Conservation (phyloP, 352 stramenopile genomes). For the Globisporangium apiculatum region DNA sequence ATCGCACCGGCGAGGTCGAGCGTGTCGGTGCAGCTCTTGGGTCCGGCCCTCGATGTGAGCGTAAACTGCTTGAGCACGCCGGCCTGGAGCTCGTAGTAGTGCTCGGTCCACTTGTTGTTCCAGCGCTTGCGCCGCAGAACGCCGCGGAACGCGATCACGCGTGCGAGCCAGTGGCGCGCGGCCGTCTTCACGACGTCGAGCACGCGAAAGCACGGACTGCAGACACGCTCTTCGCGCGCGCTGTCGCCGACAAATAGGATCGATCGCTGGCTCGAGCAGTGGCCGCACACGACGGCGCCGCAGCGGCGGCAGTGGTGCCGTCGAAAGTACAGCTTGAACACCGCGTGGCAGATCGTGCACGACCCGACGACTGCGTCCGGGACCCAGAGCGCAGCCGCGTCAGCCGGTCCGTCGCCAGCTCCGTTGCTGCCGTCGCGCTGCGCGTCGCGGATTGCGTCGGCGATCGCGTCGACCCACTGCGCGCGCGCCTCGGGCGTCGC, state of each 20-base stretch:
- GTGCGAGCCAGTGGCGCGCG: slow-evolving; percentile 60
- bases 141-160: slow-evolving; percentile 62
- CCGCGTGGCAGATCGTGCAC: slow-evolving; percentile 59
- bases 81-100: slow-evolving; percentile 74
- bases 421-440: slow-evolving; percentile 24
- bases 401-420: slow-evolving; percentile 29
- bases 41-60: slow-evolving; percentile 23
- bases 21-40: slow-evolving; percentile 49
- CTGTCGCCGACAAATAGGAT: slow-evolving; percentile 70
- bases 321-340: slow-evolving; percentile 75
- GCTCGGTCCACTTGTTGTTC: slow-evolving; percentile 78
- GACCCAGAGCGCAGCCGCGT: slow-evolving; percentile 70
- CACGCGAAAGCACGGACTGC: slow-evolving; percentile 55
- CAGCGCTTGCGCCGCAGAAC: slow-evolving; percentile 60
- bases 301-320: slow-evolving; percentile 78
- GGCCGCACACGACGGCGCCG: slow-evolving; percentile 68
- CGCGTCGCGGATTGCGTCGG: slow-evolving; percentile 41
- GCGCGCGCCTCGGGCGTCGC: slow-evolving; percentile 31
- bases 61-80: slow-evolving; percentile 76
- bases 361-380: slow-evolving; percentile 55
- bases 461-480: slow-evolving; percentile 58
- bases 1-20: slow-evolving; percentile 71
- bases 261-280: slow-evolving; percentile 58
- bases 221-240: slow-evolving; percentile 59
- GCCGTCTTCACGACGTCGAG: slow-evolving; percentile 59